Evolutionary conservation across 495 filamentous ascomycete species (phyloP), one percentile per base, ranked within the genome.

Genomic region (Terfezia boudieri): DNA sequence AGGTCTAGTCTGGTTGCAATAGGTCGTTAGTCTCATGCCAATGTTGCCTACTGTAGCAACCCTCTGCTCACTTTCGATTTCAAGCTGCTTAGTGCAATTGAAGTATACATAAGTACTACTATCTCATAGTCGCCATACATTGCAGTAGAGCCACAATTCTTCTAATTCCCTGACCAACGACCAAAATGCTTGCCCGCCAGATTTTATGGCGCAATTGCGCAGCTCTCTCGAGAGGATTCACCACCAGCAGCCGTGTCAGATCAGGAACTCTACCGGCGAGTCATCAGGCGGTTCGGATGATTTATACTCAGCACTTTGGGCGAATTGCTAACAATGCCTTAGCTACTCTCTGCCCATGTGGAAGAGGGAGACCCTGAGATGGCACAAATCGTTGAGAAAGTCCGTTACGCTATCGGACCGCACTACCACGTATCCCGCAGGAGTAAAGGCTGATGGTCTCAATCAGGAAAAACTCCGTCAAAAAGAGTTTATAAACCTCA

Each of bases 401-500:
- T 94, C 57, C 38, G 9, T 52, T 20, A 20, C 20, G 2, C 20
- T 20, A 7, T 8, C 23, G 26, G 6, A 10, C 32, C 10, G 16
- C 10, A 50, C 22, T 20, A 32, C 36, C 23, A 46, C 16, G 11
- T 14, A 22, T 26, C 36, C 12, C 50, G 11, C 50, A 53, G 55
- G 20, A 0, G 36, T 14, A 14, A 17, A 14, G 17, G 12, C 38
- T 37, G 10, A 52, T 54, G 41, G 56, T 55, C 59, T 53, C 57
- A 46, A 59, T 53, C 61, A 95, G 86, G 89, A 98, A 72, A 95
- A 94, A 78, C 73, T 74, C 56, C 76, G 90, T 58, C 90, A 98
- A 67, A 89, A 93, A 69, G 83, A 95, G 64, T 96, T 94, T 67
- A 89, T 98, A 69, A 96, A 96, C 71, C 78, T 98, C 54, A 98